These are phyloP conservation scores for Schizothecium vesticola DNA, from an alignment of 495 filamentous ascomycete species.

Conservation along the genomic window DNA sequence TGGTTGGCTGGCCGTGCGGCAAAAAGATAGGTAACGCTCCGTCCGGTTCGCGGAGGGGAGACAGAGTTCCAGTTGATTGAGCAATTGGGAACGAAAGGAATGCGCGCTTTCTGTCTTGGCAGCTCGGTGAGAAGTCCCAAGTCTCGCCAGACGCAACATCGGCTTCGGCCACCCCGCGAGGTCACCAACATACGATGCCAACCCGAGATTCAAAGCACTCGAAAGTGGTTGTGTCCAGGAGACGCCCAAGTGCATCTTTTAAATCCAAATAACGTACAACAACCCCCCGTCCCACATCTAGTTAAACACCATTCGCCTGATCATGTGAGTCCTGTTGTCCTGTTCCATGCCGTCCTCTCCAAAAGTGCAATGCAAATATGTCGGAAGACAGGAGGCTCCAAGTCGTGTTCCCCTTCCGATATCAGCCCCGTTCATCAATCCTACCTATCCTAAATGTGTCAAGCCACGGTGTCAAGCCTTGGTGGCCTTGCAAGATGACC, in stretches of 20 bases:
- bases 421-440: background rate
- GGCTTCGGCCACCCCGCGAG: background rate
- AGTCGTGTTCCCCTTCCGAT: background rate
- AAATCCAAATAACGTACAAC: background rate
- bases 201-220: background rate
- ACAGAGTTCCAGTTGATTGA: conserved; percentile 11
- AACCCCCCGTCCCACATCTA: background rate
- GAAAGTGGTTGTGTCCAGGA: background rate
- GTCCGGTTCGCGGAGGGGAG: background rate
- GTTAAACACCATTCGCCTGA: conserved; percentile 5
- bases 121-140: background rate
- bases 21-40: background rate
- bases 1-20: conserved; percentile 22
- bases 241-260: background rate
- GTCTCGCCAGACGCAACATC: background rate
- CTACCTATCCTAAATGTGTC: background rate
- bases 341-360: background rate
- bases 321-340: background rate
- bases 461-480: background rate
- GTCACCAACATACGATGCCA: background rate
- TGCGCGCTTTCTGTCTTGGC: background rate
- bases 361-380: background rate
- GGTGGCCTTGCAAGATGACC: background rate
- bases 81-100: conserved; percentile 5
- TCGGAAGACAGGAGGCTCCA: background rate